Base-by-base conservation (phyloP, 352 stramenopile genomes). In the Globisporangium cystogenes region DNA sequence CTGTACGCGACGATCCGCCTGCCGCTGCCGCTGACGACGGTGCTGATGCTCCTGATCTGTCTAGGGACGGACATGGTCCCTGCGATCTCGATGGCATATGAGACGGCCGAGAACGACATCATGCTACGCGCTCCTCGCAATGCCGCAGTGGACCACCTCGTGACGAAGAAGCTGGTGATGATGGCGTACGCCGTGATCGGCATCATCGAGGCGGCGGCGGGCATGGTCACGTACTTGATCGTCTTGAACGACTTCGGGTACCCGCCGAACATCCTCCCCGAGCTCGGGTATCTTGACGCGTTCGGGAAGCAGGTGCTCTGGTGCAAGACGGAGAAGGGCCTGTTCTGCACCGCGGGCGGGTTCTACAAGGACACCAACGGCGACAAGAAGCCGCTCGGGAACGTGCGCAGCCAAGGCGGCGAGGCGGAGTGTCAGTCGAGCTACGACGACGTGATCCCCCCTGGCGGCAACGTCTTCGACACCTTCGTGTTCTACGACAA, bases 1-100 rank as follows among this genome's bases (percentile, higher is more conserved):
- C 60, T 80, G 23, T 95, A 94, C 69, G 82, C 96, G 16, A 68
- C 84, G 11, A 56, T 98, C 21, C 79, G 75, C 21, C 89, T 95
- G 12, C 92, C 91, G 18, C 68, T 95, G 20, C 86, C 90, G 18
- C 64, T 98, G 1, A 95, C 87, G 11, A 96, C 90, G 0, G 70
- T 98, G 27, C 68, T 97, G 21, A 97, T 98, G 70, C 69, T 97
- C 4, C 65, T 70, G 40, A 94, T 97, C 48, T 95, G 96, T 55
- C 70, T 98, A 8, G 86, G 89, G 27, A 97, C 90, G 0, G 93
- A 98, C 55, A 95, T 98, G 70, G 76, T 96, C 43, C 90, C 90
- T 3, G 87, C 88, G 10, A 96, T 98, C 47, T 96, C 89, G 14
- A 90, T 97, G 68, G 92, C 90, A 4, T 97, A 93, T 58, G 93